Percentiles rank a stretch among this genome's conserved stretches.
Evolutionary conservation across 108 stramenopile species (phyloP).

Genomic region (Cylindrotheca fusiformis): DNA sequence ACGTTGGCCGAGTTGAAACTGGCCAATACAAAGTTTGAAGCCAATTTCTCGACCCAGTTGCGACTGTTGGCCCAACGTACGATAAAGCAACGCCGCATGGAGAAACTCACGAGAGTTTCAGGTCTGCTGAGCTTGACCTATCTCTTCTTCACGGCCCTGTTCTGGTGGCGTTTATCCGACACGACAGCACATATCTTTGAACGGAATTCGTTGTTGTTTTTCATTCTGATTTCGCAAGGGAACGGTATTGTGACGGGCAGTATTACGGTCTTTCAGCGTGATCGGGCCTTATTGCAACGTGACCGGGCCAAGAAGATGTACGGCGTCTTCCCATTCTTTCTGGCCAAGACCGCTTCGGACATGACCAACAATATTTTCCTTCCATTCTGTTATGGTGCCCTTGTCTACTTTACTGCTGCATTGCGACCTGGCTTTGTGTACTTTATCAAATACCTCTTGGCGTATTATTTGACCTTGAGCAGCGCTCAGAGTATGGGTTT

Average conservation of each 20-base stretch:
- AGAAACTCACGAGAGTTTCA: conserved; percentile 52
- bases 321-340: conserved; percentile 70
- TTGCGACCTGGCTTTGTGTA: conserved; percentile 36
- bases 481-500: conserved; percentile 74
- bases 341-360: conserved; percentile 72
- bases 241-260: conserved; percentile 54
- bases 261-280: conserved; percentile 56
- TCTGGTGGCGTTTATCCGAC: conserved; percentile 69
- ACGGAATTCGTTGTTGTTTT: conserved; percentile 71
- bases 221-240: conserved; percentile 69
- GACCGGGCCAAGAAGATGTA: conserved; percentile 86
- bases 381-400: conserved; percentile 52
- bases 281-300: conserved; percentile 58
- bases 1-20: conserved; percentile 45
- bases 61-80: conserved; percentile 47
- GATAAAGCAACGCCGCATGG: conserved; percentile 66
- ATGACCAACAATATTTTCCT: conserved; percentile 64
- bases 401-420: conserved; percentile 63
- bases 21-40: conserved; percentile 46
- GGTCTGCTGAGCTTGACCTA: conserved; percentile 46
- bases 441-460: conserved; percentile 59
- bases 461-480: conserved; percentile 58
- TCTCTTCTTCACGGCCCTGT: conserved; percentile 48
- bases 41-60: conserved; percentile 49
- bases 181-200: conserved; percentile 54